Evolutionary conservation across 306 rosid genomes (phyloP), one percentile per base, ranked within the genome.

Genomic region (Cicer yamashitae): DNA sequence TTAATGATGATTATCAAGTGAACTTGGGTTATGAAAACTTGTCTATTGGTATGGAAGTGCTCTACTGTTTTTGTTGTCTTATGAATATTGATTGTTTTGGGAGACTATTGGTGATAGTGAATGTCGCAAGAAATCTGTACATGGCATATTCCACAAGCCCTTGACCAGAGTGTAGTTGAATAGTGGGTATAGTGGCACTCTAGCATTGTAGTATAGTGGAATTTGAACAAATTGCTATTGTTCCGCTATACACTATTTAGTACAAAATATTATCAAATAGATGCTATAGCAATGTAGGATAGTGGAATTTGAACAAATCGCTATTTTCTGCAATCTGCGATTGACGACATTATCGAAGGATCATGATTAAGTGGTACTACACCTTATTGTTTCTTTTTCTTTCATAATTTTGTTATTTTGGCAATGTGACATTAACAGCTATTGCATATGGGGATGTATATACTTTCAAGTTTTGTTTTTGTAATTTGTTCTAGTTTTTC

Each of bases 11-110:
- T 59, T 50, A 13, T 71, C 59, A 12, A 5, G 53, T 43, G 65
- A 76, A 43, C 22, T 57, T 68, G 25, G 22, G 11, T 73, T 74
- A 10, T 72, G 8, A 11, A 18, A 54, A 37, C 17, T 51, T 51
- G 13, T 62, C 14, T 64, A 40, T 14, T 18, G 40, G 71, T 18
- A 18, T 66, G 70, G 44, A 60, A 60, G 66, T 11, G 45, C 43
- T 47, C 8, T 57, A 5, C 43, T 50, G 64, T 48, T 39, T 50
- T 78, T 14, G 51, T 64, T 63, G 50, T 54, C 37, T 20, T 22
- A 11, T 37, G 10, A 40, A 5, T 61, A 51, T 20, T 44, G 75
- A 45, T 67, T 54, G 52, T 67, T 41, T 64, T 38, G 22, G 52
- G 39, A 50, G 69, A 58, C 22, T 43, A 17, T 15, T 13, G 25